Base-by-base conservation (phyloP, 2,329 filamentous ascomycete genomes). In the Pseudogymnoascus sp. region DNA sequence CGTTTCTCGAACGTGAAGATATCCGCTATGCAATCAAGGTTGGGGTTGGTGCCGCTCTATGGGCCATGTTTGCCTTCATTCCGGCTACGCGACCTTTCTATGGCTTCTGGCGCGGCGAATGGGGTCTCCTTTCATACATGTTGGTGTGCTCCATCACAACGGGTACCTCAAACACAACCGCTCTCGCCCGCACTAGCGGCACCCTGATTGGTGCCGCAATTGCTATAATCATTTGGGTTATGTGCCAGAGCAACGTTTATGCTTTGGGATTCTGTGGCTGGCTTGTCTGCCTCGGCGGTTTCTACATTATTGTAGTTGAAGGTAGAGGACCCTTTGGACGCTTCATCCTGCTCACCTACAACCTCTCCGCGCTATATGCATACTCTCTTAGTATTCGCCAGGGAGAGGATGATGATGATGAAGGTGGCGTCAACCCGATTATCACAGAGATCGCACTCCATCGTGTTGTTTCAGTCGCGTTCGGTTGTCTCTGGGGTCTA, bases 81-180 rank as follows among this genome's bases (percentile, higher is more conserved):
- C 83, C 87, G 0, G 78, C 82, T 7, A 96, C 92, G 2, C 82
- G 92, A 61, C 89, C 90, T 0, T 82, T 89, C 19, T 99, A 97
- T 73, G 82, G 86, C 61, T 88, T 88, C 70, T 97, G 93, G 91
- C 83, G 93, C 73, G 93, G 93, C 31, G 95, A 99, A 80, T 99
- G 95, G 95, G 95, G 95, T 21, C 81, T 99, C 1, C 76, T 99
- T 63, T 96, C 92, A 0, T 97, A 96, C 78, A 97, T 97, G 93
- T 87, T 97, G 72, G 95, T 99, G 23, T 96, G 93, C 73, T 92
- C 90, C 38, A 97, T 97, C 92, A 99, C 93, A 0, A 93, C 97
- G 21, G 95, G 95, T 29, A 92, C 95, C 7, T 91, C 92, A 23
- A 99, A 97, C 74, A 96, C 93, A 1, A 97, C 93, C 0, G 93